phyloP scores from a whole-genome alignment of 345 rosid species.

The Eucalyptus viminalis region DNA sequence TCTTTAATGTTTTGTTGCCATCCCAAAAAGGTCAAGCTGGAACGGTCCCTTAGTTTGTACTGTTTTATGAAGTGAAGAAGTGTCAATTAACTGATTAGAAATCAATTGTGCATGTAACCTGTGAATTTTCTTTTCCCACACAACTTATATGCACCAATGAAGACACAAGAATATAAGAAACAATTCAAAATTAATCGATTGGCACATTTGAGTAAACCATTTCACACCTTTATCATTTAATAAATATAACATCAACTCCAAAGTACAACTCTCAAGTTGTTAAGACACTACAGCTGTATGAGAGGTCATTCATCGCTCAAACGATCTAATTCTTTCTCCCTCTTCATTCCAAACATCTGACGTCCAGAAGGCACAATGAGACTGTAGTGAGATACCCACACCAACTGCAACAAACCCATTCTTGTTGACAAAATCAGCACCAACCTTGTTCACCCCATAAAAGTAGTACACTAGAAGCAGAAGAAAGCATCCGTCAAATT shows the following conservation, averaged over 20 bases:
- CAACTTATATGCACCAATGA: not conserved
- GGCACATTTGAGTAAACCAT: not conserved
- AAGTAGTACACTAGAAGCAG: not conserved
- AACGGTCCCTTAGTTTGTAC: not conserved
- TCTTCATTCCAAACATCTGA: conserved; percentile 71
- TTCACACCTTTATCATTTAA: not conserved
- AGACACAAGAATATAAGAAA: not conserved
- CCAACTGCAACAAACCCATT: not conserved
- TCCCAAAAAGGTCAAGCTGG: conserved; percentile 61
- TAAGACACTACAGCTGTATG: not conserved
- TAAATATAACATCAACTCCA: not conserved
- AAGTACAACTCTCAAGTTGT: not conserved
- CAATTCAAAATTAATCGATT: too few species aligned
- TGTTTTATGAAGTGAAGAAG: not conserved
- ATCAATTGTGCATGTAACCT: not conserved
- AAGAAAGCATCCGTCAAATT: not conserved
- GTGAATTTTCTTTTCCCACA: not conserved
- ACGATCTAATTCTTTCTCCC: conserved; percentile 75
- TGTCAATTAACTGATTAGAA: not conserved
- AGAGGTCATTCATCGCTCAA: conserved; percentile 12
- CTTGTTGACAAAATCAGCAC: not conserved
- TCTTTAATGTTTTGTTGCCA: not conserved
- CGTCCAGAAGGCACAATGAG: conserved; percentile 80
- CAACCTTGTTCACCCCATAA: not conserved
- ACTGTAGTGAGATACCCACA: conserved; percentile 66